Percentiles rank a stretch among this genome's conserved stretches.
Conservation (phyloP, 495 filamentous ascomycete species). For the Annulohypoxylon stygium region DNA sequence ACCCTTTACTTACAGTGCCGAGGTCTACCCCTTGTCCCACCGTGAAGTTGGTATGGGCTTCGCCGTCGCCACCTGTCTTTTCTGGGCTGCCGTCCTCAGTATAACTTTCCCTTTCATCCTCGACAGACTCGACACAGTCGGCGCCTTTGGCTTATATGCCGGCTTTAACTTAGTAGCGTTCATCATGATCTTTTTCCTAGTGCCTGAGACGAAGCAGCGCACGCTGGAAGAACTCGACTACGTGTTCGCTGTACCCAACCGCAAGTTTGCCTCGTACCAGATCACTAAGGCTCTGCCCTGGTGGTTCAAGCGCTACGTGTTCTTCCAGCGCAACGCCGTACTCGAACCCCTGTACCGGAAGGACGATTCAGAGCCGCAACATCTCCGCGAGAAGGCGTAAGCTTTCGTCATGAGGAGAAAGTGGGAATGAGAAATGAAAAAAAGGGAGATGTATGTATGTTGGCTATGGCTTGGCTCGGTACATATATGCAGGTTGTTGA, state of each 20-base stretch:
- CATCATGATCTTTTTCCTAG: slow-evolving; percentile 74
- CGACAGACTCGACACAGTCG: slow-evolving; percentile 62
- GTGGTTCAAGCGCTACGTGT: slow-evolving; percentile 76
- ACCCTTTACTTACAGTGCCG: slow-evolving; percentile 83
- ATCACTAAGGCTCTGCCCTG: slow-evolving; percentile 71
- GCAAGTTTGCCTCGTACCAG: slow-evolving; percentile 75
- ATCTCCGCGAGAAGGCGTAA: slow-evolving; percentile 1
- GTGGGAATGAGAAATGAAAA: background rate
- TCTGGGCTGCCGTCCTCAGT: slow-evolving; percentile 74
- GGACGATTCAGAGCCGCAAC: slow-evolving; percentile 24
- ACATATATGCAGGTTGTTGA: slow-evolving; percentile 3
- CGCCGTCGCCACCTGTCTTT: slow-evolving; percentile 76
- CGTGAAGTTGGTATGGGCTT: slow-evolving; percentile 81
- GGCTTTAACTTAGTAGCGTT: slow-evolving; percentile 73
- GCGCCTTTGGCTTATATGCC: slow-evolving; percentile 72
- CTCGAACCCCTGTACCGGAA: slow-evolving; percentile 73
- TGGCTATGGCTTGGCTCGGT: background rate
- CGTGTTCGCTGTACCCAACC: slow-evolving; percentile 79
- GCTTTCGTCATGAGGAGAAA: background rate
- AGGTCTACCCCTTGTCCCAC: slow-evolving; percentile 81
- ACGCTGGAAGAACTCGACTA: slow-evolving; percentile 86
- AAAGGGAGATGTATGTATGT: background rate
- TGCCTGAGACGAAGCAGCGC: slow-evolving; percentile 77
- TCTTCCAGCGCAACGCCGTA: slow-evolving; percentile 66
- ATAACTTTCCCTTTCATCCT: slow-evolving; percentile 76